Evolutionary conservation across 2,329 filamentous ascomycete species (phyloP).

Genomic region (Taxawa tesnikishii): DNA sequence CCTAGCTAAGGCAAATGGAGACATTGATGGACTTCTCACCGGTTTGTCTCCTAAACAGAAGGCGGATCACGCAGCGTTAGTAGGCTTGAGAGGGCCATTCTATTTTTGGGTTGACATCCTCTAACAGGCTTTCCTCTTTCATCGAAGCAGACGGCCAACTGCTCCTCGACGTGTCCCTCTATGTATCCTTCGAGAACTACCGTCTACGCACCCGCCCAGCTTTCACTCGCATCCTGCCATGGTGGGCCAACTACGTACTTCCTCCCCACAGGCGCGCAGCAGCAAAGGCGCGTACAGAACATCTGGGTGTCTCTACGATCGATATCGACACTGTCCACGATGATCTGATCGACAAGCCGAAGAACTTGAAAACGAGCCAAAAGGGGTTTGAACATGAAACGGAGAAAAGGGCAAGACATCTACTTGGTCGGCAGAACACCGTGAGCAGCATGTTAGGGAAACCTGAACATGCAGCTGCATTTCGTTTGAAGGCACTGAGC

Average conservation of each 20-base stretch:
- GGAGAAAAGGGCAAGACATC: slow-evolving; percentile 33
- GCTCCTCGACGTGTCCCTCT: slow-evolving; percentile 76
- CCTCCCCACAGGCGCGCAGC: slow-evolving; percentile 60
- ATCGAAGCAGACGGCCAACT: slow-evolving; percentile 62
- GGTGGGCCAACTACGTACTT: slow-evolving; percentile 79
- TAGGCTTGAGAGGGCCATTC: too few species aligned
- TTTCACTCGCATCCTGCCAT: slow-evolving; percentile 67
- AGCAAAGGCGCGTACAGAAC: slow-evolving; percentile 54
- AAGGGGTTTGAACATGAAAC: slow-evolving; percentile 17
- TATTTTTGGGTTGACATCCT: too few species aligned
- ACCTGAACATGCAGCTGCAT: slow-evolving; percentile 59
- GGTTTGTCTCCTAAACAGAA: slow-evolving; percentile 9
- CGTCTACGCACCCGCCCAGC: slow-evolving; percentile 62
- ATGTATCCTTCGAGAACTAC: slow-evolving; percentile 85
- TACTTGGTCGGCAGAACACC: slow-evolving; percentile 43
- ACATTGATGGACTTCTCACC: slow-evolving; percentile 18
- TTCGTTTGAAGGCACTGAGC: slow-evolving; percentile 63
- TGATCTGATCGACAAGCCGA: slow-evolving; percentile 20
- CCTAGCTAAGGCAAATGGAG: slow-evolving; percentile 26
- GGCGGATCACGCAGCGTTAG: slow-evolving; percentile 8
- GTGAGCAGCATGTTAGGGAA: slow-evolving; percentile 49
- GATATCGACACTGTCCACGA: slow-evolving; percentile 30
- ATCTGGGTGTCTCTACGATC: slow-evolving; percentile 33
- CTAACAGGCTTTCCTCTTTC: slow-evolving; percentile 33
- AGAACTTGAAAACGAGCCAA: slow-evolving; percentile 12